Evolutionary conservation across 2,329 filamentous ascomycete genomes (phyloP).

Genomic region (Colletotrichum sp.): DNA sequence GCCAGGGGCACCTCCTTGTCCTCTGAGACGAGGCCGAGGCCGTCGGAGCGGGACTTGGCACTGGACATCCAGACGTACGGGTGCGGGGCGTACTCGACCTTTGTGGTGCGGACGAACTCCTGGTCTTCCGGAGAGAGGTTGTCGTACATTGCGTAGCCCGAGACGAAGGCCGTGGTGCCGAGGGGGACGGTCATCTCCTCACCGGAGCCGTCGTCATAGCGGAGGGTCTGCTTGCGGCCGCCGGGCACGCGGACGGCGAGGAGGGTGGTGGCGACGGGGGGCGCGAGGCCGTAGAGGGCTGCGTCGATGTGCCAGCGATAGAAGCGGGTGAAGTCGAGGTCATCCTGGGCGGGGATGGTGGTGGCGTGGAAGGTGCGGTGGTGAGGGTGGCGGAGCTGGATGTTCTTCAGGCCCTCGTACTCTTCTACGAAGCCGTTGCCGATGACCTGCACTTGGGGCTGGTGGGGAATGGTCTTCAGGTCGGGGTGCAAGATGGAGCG

Average conservation of each 20-base stretch:
- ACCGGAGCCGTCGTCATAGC: conserved; percentile 75
- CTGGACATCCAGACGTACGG: conserved; percentile 83
- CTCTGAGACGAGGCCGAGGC: conserved; percentile 74
- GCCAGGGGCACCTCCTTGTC: conserved; percentile 63
- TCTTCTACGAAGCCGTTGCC: conserved; percentile 73
- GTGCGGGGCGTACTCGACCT: conserved; percentile 78
- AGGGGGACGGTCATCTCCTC: conserved; percentile 73
- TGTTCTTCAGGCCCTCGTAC: conserved; percentile 74
- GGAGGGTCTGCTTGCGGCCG: conserved; percentile 68
- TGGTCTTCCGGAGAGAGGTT: conserved; percentile 69
- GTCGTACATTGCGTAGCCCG: conserved; percentile 74
- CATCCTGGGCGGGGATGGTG: conserved; percentile 59
- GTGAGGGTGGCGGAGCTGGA: conserved; percentile 76
- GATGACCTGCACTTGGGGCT: conserved; percentile 78
- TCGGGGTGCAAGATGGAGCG: conserved; percentile 76
- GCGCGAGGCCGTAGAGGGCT: conserved; percentile 76
- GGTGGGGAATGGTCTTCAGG: conserved; percentile 79
- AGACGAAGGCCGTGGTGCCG: conserved; percentile 79
- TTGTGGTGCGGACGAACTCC: conserved; percentile 69
- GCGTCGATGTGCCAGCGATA: conserved; percentile 86
- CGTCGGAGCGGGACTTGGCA: conserved; percentile 70
- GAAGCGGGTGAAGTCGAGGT: conserved; percentile 59
- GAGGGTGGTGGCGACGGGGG: conserved; percentile 74
- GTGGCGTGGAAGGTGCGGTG: conserved; percentile 78
- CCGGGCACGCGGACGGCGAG: conserved; percentile 76